These are phyloP conservation scores for Venturia aucupariae DNA, from an alignment of 2,329 filamentous ascomycete species.

Conservation along the genomic window DNA sequence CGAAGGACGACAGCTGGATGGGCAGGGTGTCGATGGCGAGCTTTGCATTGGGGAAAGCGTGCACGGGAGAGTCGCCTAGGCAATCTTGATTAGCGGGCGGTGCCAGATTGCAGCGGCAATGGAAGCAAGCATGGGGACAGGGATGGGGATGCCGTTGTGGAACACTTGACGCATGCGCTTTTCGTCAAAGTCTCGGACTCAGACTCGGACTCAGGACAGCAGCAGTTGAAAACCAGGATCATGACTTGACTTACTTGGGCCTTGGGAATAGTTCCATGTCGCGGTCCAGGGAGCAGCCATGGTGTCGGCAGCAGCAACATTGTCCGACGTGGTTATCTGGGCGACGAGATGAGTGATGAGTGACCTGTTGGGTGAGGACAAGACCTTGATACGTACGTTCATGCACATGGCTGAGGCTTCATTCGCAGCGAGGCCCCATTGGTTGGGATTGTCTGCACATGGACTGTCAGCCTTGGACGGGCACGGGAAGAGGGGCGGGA, in stretches of 20 bases:
- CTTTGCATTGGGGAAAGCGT: constrained; percentile 47
- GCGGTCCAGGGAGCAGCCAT: constrained; percentile 40
- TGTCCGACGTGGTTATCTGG: constrained; percentile 30
- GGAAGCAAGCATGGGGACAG: not conserved
- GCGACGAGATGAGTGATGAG: not conserved
- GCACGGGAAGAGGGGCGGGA: no score
- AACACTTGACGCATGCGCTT: not conserved
- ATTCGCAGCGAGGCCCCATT: constrained; percentile 39
- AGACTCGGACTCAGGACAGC: no score
- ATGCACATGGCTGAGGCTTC: constrained; percentile 36
- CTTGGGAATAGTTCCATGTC: constrained; percentile 45
- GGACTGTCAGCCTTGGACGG: constrained; percentile 9
- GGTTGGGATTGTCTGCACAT: constrained; percentile 45
- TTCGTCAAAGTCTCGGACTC: not conserved
- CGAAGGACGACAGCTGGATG: constrained; percentile 30
- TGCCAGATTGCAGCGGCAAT: not conserved
- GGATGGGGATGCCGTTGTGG: not conserved
- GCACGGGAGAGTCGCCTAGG: constrained; percentile 35
- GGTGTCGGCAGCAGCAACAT: constrained; percentile 41
- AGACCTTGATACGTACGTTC: constrained; percentile 36
- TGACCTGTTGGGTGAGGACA: not conserved
- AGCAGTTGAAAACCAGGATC: no score
- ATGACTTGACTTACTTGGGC: constrained; percentile 26
- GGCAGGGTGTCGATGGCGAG: constrained; percentile 38
- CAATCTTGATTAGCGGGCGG: constrained; percentile 5